Base-by-base conservation (phyloP, 2,329 filamentous ascomycete species). In the Pochonia chlamydosporia region DNA sequence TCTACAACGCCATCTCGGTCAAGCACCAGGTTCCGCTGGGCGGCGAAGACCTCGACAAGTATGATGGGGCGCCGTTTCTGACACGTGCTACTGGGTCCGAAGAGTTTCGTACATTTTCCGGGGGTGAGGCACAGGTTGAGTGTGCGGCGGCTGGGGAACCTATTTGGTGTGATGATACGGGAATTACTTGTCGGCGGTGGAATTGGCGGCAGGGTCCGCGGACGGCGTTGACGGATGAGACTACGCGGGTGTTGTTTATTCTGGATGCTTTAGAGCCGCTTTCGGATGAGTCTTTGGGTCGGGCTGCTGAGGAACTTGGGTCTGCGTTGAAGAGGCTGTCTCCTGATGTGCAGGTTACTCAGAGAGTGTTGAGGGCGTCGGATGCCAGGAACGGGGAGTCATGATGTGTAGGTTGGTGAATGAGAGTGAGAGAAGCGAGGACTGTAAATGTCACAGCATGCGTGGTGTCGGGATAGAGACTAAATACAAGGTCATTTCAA, bases 1-100 rank as follows among this genome's bases (percentile, higher is more conserved):
- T 55, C 16, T 55, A 55, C 52, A 55, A 55, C 30, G 52, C 52
- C 42, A 54, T 55, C 16, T 55, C 53, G 2, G 49, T 54, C 44
- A 55, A 55, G 39, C 48, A 54, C 16, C 52, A 54, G 21, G 48
- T 55, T 9, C 54, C 52, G 3, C 30, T 55, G 1, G 53, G 53
- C 3, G 53, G 53, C n/a, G 52, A 55, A 21, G 53, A 55, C 20
- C 44, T 55, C 3, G 48, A 54, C 24, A 56, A 56, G 36, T 54
- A 56, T 21, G 24, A 53, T 3, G 54, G 54, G 2, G 11, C 47
- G 11, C 54, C 52, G 11, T 49, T 49, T 16, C 26, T 53, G 33
- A 40, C 43, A n/a, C 44, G 50, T 2, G 54, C 52, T 18, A 44
- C 18, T 2, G 54, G 52, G 6, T 8, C 40, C 11, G 51, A 53